Conservation (phyloP, 371 early-diverging fungal genomes). For the Mortierella sp. region DNA sequence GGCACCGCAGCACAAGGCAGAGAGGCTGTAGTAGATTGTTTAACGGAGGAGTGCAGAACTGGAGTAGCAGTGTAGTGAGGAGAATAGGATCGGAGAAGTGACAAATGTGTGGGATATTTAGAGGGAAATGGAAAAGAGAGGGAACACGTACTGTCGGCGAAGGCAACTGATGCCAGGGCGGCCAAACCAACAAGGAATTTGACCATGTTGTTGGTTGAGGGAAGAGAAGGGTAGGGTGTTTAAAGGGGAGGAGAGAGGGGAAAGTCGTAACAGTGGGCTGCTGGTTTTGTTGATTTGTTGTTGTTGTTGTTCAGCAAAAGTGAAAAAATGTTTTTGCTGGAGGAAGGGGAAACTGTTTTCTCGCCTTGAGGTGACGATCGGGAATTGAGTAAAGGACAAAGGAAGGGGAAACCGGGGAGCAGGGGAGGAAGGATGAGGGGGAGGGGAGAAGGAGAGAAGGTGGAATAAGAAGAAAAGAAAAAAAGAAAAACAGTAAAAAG, state of each 20-base stretch:
- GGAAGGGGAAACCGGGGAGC: not conserved
- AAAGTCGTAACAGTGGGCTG: not conserved
- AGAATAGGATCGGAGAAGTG: not conserved
- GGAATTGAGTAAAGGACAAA: not conserved
- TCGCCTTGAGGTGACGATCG: not conserved
- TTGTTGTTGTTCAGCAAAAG: not conserved
- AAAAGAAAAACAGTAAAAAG: not conserved
- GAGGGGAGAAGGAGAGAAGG: slow-evolving; percentile 6
- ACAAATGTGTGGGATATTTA: not conserved
- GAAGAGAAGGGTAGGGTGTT: not conserved
- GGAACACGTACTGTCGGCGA: slow-evolving; percentile 47
- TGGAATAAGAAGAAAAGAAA: slow-evolving; percentile 3
- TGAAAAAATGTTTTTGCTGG: not conserved
- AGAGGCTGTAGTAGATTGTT: no score
- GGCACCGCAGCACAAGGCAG: not conserved
- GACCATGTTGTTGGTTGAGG: slow-evolving; percentile 26
- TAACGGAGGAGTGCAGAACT: no score
- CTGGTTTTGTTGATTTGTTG: no score
- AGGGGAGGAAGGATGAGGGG: not conserved
- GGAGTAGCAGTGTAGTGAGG: no score
- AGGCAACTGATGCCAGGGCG: slow-evolving; percentile 39
- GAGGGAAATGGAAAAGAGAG: not conserved
- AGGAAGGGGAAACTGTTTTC: slow-evolving; percentile 13
- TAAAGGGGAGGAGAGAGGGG: not conserved
- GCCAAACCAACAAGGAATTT: slow-evolving; percentile 36